Evolutionary conservation across 352 stramenopile genomes (phyloP), one percentile per base, ranked within the genome.

Genomic region (Phytopythium vexans): DNA sequence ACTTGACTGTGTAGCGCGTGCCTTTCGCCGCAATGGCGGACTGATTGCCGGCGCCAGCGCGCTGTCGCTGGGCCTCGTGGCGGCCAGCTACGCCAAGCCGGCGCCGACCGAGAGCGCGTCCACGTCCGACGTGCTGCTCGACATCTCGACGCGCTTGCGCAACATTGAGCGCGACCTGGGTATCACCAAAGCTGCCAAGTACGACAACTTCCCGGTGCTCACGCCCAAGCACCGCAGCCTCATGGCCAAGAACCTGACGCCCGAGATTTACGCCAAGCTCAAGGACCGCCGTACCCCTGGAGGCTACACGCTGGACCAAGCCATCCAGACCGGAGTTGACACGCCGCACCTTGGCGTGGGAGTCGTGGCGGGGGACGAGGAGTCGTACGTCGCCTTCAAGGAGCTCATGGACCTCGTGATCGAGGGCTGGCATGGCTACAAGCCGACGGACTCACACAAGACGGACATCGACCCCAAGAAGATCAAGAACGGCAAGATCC

Each of bases 351-450:
- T 90, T 10, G 70, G 79, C 12, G 71, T 92, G n/a, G 87, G 83
- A 16, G 70, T 92, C 14, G 73, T 88, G 38, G 83, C 79, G 1
- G 87, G 83, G 40, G 87, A 96, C 62, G 83, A 89, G 36, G 82
- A 94, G 60, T 96, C 76, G 31, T 96, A 96, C 62, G 50, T 70
- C 10, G 61, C 82, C 0, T 96, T 96, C 74, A 73, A 84, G 40
- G 70, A 81, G 27, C 60, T 96, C 41, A 76, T 95, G 42, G 72
- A 87, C 56, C 81, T 82, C 9, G 76, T 96, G 32, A 85, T 96
- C 41, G 68, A 87, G 59, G 83, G 88, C 44, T 95, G 88, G 69
- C 86, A 95, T 59, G 82, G 77, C 31, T 86, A 86, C 58, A 70
- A 76, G 60, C 72, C 63, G 21, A 58, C 64, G 36, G 72, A 77